Evolutionary conservation across 371 early-diverging fungal genomes (phyloP).

Genomic region (Mortierella sp.): DNA sequence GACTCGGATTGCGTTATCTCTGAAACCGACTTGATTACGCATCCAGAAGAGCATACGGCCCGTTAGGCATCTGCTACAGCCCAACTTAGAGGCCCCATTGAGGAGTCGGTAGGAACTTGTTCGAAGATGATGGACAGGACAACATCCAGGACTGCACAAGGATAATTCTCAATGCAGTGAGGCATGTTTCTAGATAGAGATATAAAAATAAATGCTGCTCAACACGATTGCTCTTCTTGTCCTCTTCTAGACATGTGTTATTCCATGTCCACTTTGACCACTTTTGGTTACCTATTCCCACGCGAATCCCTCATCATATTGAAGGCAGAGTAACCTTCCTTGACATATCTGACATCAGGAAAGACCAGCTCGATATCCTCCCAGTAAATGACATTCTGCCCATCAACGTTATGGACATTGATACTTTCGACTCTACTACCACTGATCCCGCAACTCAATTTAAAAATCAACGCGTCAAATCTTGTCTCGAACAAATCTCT

Average conservation of each 20-base stretch:
- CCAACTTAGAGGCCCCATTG: no score
- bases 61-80: no score
- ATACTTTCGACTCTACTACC: no score
- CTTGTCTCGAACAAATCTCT: no score
- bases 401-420: conserved; percentile 2
- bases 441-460: no score
- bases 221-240: background rate
- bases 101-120: background rate
- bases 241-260: no score
- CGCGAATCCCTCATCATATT: background rate
- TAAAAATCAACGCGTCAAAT: no score
- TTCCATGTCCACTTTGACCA: background rate
- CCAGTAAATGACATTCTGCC: conserved; percentile 10
- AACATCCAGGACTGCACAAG: conserved; percentile 17
- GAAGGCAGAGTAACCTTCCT: background rate
- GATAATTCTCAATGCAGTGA: conserved; percentile 4
- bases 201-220: background rate
- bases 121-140: conserved; percentile 1
- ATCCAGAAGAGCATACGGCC: no score
- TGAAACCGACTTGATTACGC: no score
- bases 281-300: conserved; percentile 5
- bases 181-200: conserved; percentile 10
- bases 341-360: conserved; percentile 3
- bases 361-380: conserved; percentile 14
- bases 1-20: no score